Evolutionary conservation across 805 yeast species (phyloP).

Genomic region (Metschnikowia noctiluminum): DNA sequence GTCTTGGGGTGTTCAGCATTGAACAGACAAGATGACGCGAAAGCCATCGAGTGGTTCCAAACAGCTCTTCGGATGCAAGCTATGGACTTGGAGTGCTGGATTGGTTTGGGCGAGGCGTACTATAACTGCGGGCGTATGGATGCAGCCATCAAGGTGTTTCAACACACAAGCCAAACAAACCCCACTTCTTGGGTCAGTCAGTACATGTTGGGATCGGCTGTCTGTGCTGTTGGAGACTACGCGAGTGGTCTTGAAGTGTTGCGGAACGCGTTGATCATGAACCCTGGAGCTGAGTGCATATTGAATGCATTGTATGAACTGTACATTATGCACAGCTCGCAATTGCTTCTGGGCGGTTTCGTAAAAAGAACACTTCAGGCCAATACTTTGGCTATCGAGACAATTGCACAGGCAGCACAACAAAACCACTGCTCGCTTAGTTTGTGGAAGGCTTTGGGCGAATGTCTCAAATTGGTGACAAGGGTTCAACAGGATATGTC

Average conservation of each 20-base stretch:
- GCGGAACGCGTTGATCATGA: conserved; percentile 34
- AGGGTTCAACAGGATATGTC: conserved; percentile 51
- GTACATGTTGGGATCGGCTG: conserved; percentile 65
- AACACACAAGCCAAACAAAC: conserved; percentile 55
- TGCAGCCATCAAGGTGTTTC: conserved; percentile 82
- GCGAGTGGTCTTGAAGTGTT: conserved; percentile 54
- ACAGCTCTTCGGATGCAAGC: conserved; percentile 70
- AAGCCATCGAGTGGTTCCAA: conserved; percentile 88
- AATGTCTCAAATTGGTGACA: conserved; percentile 52
- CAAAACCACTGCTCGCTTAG: conserved; percentile 41
- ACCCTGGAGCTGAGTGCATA: conserved; percentile 48
- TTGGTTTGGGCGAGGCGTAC: conserved; percentile 97
- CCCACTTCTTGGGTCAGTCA: conserved; percentile 57
- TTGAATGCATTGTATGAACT: conserved; percentile 56
- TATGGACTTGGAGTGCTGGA: conserved; percentile 77
- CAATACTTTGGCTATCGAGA: conserved; percentile 45
- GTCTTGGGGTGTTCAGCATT: conserved; percentile 77
- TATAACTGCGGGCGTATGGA: conserved; percentile 77
- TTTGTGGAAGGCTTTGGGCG: conserved; percentile 66
- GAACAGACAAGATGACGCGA: conserved; percentile 65
- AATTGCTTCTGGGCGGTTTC: conserved; percentile 56
- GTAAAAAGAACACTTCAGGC: conserved; percentile 59
- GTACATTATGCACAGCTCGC: conserved; percentile 50
- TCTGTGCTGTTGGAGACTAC: conserved; percentile 62
- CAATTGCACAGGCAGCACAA: conserved; percentile 36